Base-by-base conservation (phyloP, 345 rosid genomes). In the Citrus glauca region DNA sequence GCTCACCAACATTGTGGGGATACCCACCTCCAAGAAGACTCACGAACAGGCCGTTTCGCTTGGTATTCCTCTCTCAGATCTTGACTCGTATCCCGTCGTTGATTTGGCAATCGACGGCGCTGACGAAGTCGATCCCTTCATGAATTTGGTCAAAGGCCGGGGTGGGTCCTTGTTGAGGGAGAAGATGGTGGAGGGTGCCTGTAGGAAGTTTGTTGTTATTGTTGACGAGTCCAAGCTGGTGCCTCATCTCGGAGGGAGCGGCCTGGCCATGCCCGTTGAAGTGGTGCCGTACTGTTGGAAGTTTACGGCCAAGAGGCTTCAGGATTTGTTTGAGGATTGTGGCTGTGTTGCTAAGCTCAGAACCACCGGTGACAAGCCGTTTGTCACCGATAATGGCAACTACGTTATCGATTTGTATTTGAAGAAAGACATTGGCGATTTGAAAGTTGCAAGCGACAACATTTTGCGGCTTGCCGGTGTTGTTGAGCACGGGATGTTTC, bases 101-200 rank as follows among this genome's bases (percentile, higher is more conserved):
- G 97, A 96, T 76, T 84, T 96, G 76, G 95, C 97, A 7, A 96
- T 96, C 64, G 99, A 96, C 83, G 99, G 99, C 11, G 99, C 99
- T 6, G 99, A 96, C 42, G 99, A 96, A 87, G 97, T 96, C 22
- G 99, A 94, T 82, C 87, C 91, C 4, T 61, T 48, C 53, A 91
- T 96, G 75, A 92, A 96, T 73, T 84, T 96, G 56, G 99, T 92
- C 8, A 96, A 96, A 72, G 99, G 98, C 6, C 84, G 98, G 24
- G 99, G 99, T 25, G 99, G 98, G 79, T 94, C 99, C 1, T 79
- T 96, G 56, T 85, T 96, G 1, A 78, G 99, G 35, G 99, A 96
- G 87, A 96, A 96, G 81, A 96, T 96, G 98, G 89, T 96, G 57
- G 98, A 94, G 77, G 90, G 95, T 65, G 97, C 89, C 24, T 86